phyloP scores from a whole-genome alignment of 2,329 filamentous ascomycete species.

The Fusarium hainanense region DNA sequence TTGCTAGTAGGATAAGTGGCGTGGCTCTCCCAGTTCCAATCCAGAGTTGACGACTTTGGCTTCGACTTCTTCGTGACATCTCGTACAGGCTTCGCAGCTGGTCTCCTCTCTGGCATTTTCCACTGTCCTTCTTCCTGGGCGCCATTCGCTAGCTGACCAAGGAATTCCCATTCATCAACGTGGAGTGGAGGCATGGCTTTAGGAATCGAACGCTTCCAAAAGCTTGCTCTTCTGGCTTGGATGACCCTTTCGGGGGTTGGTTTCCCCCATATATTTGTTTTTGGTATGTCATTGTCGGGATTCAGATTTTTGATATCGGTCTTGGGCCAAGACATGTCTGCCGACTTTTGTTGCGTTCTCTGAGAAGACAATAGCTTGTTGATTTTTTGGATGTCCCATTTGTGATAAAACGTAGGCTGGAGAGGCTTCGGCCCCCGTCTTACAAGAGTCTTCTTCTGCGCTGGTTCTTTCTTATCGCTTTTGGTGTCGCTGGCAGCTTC shows the following conservation, averaged over 20 bases:
- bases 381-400: conserved; percentile 63
- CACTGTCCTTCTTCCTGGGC: conserved; percentile 52
- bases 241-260: conserved; percentile 54
- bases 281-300: conserved; percentile 53
- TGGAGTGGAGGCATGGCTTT: conserved; percentile 67
- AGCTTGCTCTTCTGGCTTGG: conserved; percentile 57
- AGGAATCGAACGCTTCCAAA: conserved; percentile 59
- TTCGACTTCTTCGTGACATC: neutral
- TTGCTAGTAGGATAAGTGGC: conserved; percentile 53
- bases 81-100: conserved; percentile 25
- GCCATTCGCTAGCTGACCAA: conserved; percentile 60
- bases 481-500: neutral
- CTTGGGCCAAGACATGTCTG: conserved; percentile 44
- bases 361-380: conserved; percentile 57
- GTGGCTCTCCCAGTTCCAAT: conserved; percentile 59
- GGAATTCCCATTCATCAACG: conserved; percentile 64
- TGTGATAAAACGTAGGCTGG: conserved; percentile 55
- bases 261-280: conserved; percentile 62
- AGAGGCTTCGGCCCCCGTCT: conserved; percentile 10
- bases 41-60: neutral
- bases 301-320: conserved; percentile 46
- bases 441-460: neutral
- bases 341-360: conserved; percentile 45
- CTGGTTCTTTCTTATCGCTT: neutral
- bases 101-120: conserved; percentile 51